Evolutionary conservation across 352 stramenopile species (phyloP).

Genomic region (Phytophthora capsici): DNA sequence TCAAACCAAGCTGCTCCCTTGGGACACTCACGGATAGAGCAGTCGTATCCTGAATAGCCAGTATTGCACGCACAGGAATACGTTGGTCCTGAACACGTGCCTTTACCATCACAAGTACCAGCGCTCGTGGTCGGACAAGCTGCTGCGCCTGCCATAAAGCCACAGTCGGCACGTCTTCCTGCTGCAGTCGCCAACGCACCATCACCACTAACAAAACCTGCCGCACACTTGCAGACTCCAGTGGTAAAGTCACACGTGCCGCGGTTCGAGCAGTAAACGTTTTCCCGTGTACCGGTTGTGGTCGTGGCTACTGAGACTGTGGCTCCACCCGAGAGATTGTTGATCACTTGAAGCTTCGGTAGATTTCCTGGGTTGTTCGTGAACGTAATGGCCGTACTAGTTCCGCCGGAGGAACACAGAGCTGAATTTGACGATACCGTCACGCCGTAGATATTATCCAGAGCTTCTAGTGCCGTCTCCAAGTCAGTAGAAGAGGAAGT

Average conservation of each 20-base stretch:
- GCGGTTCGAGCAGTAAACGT: slow-evolving; percentile 87
- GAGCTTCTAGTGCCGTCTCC: slow-evolving; percentile 57
- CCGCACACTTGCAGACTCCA: slow-evolving; percentile 74
- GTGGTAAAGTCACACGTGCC: slow-evolving; percentile 64
- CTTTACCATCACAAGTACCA: slow-evolving; percentile 50
- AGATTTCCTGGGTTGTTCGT: slow-evolving; percentile 71
- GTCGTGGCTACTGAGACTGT: slow-evolving; percentile 7
- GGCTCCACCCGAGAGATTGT: slow-evolving; percentile 39
- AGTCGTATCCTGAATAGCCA: slow-evolving; percentile 67
- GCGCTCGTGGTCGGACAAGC: slow-evolving; percentile 47
- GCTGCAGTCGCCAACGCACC: slow-evolving; percentile 35
- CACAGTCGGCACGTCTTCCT: slow-evolving; percentile 60
- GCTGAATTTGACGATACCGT: slow-evolving; percentile 26
- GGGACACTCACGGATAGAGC: slow-evolving; percentile 57
- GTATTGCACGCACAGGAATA: slow-evolving; percentile 69
- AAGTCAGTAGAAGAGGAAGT: slow-evolving; percentile 44
- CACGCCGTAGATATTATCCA: slow-evolving; percentile 65
- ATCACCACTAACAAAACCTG: slow-evolving; percentile 68
- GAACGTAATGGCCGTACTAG: slow-evolving; percentile 71
- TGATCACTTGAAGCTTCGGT: slow-evolving; percentile 56
- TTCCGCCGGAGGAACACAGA: slow-evolving; percentile 44
- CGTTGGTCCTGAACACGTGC: slow-evolving; percentile 48
- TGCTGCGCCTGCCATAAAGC: slow-evolving; percentile 29
- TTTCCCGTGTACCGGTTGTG: slow-evolving; percentile 54
- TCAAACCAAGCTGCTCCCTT: slow-evolving; percentile 75